Evolutionary conservation across 441 rosid genomes (phyloP), one percentile per base, ranked within the genome.

Genomic region (Mallotus repandus): DNA sequence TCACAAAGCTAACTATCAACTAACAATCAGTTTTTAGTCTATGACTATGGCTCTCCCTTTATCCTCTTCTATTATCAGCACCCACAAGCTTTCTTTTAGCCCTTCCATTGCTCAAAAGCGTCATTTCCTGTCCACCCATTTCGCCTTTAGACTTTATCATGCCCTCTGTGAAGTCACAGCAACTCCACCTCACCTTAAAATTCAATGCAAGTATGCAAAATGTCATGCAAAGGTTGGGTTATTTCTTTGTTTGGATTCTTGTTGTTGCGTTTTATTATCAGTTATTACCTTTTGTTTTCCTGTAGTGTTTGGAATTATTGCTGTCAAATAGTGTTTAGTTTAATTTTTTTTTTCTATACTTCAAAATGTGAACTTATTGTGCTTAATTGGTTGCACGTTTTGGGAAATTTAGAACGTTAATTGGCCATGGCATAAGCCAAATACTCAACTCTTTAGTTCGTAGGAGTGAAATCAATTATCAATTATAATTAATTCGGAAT

Each of bases 11-110:
- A n/a, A n/a, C n/a, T n/a, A n/a, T n/a, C n/a, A n/a, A n/a, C n/a
- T 3, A 29, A 29, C 32, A 29, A 1, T 29, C 3, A 29, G 2
- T 29, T 29, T 29, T 3, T 2, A 29, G 3, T 38, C 22, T 57
- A 5, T 46, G 45, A 10, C 15, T 10, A 78, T 78, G 81, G 78
- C 81, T 70, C 59, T 60, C 11, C 48, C 78, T 25, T 43, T 74
- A 65, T 78, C 78, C 22, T 65, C 81, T 21, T 63, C 72, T 49
- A 35, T 25, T 49, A 1, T 66, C 72, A 66, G 21, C 74, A 56
- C 59, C 29, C 54, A n/a, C 5, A 63, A 55, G 48, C 74, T 77
- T 53, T 61, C 58, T 57, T 29, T 69, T 57, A 68, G 64, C 46
- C 25, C 21, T 54, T 70, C 60, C 79, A 43, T 21, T 53, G 63